Evolutionary conservation across 139 green algal species (phyloP).

Genomic region (Coccomyxa sp.): DNA sequence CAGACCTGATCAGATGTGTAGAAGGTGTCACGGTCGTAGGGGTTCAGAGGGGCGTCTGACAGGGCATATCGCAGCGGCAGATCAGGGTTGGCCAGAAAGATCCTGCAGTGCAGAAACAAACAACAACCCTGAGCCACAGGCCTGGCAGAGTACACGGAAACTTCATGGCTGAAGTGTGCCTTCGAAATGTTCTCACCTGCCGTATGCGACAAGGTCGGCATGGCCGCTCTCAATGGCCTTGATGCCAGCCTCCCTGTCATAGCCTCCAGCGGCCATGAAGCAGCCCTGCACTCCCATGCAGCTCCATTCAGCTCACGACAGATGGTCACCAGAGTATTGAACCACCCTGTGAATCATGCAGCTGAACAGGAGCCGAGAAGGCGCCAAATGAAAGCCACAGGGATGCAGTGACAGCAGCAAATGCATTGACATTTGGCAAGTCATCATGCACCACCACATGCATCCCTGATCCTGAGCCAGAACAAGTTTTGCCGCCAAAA

Average conservation of each 20-base stretch:
- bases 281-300: slow-evolving; percentile 26
- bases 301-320: not conserved
- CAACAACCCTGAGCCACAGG: too few relatives aligned
- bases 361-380: not conserved
- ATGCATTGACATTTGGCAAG: not conserved
- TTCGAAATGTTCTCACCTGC: slow-evolving; percentile 5
- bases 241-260: slow-evolving; percentile 32
- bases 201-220: slow-evolving; percentile 50
- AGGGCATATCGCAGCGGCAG: slow-evolving; percentile 58
- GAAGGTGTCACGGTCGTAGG: slow-evolving; percentile 76
- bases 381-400: not conserved
- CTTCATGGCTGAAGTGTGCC: too few relatives aligned
- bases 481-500: not conserved
- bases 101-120: too few relatives aligned
- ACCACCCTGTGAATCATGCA: not conserved
- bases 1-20: slow-evolving; percentile 41
- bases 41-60: slow-evolving; percentile 53
- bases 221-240: slow-evolving; percentile 33
- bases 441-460: not conserved
- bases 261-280: slow-evolving; percentile 73
- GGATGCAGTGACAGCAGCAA: not conserved
- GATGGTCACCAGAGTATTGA: not conserved
- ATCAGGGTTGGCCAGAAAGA: slow-evolving; percentile 72
- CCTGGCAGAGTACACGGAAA: too few relatives aligned
- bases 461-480: not conserved